Percentiles rank a stretch among this genome's conserved stretches.
Evolutionary conservation across 331 rosid species (phyloP).

Genomic region (Prunus yedoensis): DNA sequence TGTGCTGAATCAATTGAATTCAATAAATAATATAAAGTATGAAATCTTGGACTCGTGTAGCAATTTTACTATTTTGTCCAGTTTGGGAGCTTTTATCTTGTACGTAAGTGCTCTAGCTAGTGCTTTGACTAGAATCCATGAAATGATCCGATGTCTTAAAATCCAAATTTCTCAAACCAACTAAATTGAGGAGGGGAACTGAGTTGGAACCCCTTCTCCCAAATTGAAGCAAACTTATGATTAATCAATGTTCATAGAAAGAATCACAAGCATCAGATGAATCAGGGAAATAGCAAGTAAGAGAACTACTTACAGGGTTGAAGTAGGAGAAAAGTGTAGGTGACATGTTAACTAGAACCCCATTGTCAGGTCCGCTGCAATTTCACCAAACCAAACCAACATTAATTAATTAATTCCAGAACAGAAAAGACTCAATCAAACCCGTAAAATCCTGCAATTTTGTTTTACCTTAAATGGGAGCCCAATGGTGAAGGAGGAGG

Average conservation of each 20-base stretch:
- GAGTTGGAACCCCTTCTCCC: not conserved
- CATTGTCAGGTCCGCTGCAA: conserved; percentile 19
- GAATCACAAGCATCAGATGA: not conserved
- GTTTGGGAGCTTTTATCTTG: not conserved
- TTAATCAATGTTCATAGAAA: not conserved
- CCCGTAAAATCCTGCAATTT: not conserved
- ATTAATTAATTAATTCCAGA: not conserved
- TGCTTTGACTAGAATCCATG: not conserved
- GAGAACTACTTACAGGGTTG: conserved; percentile 16
- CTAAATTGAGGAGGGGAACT: not conserved
- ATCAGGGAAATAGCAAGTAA: not conserved
- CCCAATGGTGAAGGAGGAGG: not conserved
- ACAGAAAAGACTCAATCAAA: not conserved
- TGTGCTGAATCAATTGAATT: not conserved
- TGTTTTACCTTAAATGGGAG: not conserved
- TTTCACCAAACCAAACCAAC: not conserved
- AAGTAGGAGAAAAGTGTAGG: conserved; percentile 23
- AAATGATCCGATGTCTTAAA: not conserved
- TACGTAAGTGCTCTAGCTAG: not conserved
- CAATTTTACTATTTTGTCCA: not conserved
- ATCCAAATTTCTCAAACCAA: not conserved
- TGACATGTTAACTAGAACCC: conserved; percentile 17
- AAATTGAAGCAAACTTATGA: not conserved
- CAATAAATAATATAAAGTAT: not conserved
- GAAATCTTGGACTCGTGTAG: not conserved